Conservation (phyloP, 2,329 filamentous ascomycete species). For the Scedosporium apiospermum region DNA sequence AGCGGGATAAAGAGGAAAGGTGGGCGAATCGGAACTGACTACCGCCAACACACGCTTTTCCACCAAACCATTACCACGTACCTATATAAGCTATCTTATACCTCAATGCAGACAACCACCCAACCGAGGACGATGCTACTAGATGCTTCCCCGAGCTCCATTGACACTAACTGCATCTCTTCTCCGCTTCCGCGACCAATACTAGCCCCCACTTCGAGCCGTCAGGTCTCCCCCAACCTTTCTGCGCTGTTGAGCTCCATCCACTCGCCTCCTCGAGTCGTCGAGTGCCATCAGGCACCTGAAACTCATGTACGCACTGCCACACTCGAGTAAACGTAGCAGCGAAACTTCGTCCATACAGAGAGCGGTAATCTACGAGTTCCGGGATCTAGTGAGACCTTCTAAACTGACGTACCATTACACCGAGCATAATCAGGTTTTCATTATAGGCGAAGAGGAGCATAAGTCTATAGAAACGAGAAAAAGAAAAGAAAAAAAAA, state of each 20-base stretch:
- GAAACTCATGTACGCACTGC: neutral
- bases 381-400: neutral
- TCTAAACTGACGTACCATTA: neutral
- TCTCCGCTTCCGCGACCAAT: neutral
- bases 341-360: neutral
- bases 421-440: neutral
- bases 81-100: neutral
- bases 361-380: neutral
- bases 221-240: neutral
- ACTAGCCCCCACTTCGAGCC: neutral
- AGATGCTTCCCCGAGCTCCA: neutral
- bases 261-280: neutral
- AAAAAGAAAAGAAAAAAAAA: constrained; percentile 4
- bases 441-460: neutral
- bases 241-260: neutral
- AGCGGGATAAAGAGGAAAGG: neutral
- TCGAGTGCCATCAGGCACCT: neutral
- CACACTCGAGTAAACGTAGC: neutral
- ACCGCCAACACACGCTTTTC: neutral
- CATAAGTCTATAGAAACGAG: neutral
- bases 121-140: neutral
- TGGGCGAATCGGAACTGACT: neutral
- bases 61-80: neutral
- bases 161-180: neutral
- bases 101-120: neutral